Base-by-base conservation (phyloP, 1,284 basidiomycete species). In the Fomitopsis schrenkii region DNA sequence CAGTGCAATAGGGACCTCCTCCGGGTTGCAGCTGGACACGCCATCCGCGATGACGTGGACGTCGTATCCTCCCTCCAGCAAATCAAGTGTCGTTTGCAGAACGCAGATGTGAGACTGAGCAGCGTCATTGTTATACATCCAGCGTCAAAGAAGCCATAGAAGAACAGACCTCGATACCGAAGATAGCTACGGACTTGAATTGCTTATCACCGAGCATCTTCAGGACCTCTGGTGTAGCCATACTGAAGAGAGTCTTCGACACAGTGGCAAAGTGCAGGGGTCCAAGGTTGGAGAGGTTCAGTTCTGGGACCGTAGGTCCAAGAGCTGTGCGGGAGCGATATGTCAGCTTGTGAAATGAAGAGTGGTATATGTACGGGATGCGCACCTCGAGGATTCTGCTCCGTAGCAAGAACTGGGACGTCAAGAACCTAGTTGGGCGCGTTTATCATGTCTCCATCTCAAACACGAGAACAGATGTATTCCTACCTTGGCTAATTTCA, bases 81-180 rank as follows among this genome's bases (percentile, higher is more conserved):
- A 79, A 60, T 90, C 86, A 8, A 94, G 77, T 0, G 88, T 81
- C 0, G 92, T 91, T 75, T 96, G 94, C 4, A 93, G 80, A 9
- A 97, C 86, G 70, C 95, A 98, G 62, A 98, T 87, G 68, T 97
- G 95, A 2, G 90, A 84, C 90, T 93, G 70, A n/a, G 12, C 10
- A 7, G 12, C 12, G 33, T 26, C 19, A 17, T n/a, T 2, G 14
- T 55, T 26, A 22, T 22, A 17, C 19, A 17, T 45, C 26, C 17
- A n/a, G 10, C 5, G n/a, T 4, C 35, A 12, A 12, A 8, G 30
- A 28, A 50, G 22, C 38, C 53, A 42, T 41, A 19, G 17, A 6
- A 61, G 9, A 12, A 64, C 80, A 42, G 60, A 90, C 91, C 79
- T 95, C 94, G 62, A 96, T 95, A 35, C 95, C 95, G 67, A 94